Conservation (phyloP, 805 yeast species). For the Zygosaccharomyces lentus region DNA sequence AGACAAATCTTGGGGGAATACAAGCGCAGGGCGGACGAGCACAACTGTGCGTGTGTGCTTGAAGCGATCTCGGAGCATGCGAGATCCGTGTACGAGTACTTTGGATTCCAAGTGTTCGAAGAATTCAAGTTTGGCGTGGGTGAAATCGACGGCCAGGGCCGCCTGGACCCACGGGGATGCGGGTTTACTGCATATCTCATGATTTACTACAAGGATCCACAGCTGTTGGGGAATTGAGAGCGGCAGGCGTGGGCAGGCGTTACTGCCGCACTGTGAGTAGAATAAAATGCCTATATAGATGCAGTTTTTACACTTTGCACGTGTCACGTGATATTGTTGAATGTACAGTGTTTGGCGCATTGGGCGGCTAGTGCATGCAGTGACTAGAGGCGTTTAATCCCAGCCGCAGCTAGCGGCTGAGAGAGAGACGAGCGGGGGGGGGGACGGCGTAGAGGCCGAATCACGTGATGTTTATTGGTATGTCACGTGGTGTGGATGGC, state of each 20-base stretch:
- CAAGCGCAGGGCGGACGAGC: constrained; percentile 30
- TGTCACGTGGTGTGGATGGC: background rate
- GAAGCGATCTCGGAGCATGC: constrained; percentile 36
- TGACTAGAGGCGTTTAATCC: no score
- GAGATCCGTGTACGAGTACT: constrained; percentile 34
- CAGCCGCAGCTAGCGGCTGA: no score
- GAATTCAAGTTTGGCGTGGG: constrained; percentile 31
- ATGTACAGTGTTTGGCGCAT: no score
- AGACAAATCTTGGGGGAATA: constrained; percentile 30
- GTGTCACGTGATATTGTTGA: no score
- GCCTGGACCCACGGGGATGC: constrained; percentile 27
- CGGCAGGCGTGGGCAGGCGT: no score
- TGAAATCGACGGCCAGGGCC: constrained; percentile 31
- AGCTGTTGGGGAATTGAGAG: background rate
- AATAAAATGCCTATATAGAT: no score
- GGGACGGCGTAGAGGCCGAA: no score
- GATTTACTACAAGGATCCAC: constrained; percentile 30
- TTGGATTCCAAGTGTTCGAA: constrained; percentile 31
- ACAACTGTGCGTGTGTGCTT: constrained; percentile 31
- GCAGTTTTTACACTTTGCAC: no score
- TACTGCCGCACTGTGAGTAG: no score
- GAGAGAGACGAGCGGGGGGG: no score
- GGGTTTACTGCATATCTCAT: constrained; percentile 33
- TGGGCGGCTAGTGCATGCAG: no score
- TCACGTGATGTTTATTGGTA: constrained; percentile 1